phyloP scores from a whole-genome alignment of 495 filamentous ascomycete genomes.

The Evernia prunastri region DNA sequence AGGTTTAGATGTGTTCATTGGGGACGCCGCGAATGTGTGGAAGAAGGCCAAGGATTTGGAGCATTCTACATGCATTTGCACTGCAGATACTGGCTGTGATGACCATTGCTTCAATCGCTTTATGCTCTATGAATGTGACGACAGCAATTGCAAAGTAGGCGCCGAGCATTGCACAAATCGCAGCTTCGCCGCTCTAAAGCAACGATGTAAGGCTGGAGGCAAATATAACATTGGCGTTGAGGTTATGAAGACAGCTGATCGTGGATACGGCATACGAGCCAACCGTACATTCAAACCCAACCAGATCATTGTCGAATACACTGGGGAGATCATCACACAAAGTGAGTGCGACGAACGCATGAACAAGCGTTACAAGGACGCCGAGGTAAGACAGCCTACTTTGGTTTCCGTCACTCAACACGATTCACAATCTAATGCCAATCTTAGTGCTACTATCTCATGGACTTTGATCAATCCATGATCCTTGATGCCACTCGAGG shows the following conservation, averaged over 20 bases:
- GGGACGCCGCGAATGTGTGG: constrained; percentile 81
- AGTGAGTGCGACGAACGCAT: constrained; percentile 88
- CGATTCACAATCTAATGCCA: background rate
- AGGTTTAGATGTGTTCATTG: constrained; percentile 78
- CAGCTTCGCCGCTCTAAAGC: constrained; percentile 71
- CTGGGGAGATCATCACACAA: constrained; percentile 92
- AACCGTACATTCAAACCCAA: constrained; percentile 81
- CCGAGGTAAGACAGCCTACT: constrained; percentile 53
- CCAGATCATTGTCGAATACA: constrained; percentile 97
- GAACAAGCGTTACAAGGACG: constrained; percentile 85
- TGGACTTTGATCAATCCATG: constrained; percentile 98
- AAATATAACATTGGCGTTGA: constrained; percentile 90
- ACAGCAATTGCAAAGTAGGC: constrained; percentile 75
- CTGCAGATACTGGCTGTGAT: constrained; percentile 68
- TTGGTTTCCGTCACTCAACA: background rate
- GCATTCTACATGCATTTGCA: constrained; percentile 75
- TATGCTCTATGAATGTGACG: constrained; percentile 96
- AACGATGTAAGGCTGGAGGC: constrained; percentile 67
- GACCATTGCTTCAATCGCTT: constrained; percentile 87
- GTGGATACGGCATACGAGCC: constrained; percentile 84
- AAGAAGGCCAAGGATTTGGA: constrained; percentile 68
- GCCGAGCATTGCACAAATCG: constrained; percentile 71
- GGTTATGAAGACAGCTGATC: constrained; percentile 80
- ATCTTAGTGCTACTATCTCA: constrained; percentile 83
- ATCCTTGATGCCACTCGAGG: constrained; percentile 96